Evolutionary conservation across 257 asterid species (phyloP).

Genomic region (Salvia hispanica): DNA sequence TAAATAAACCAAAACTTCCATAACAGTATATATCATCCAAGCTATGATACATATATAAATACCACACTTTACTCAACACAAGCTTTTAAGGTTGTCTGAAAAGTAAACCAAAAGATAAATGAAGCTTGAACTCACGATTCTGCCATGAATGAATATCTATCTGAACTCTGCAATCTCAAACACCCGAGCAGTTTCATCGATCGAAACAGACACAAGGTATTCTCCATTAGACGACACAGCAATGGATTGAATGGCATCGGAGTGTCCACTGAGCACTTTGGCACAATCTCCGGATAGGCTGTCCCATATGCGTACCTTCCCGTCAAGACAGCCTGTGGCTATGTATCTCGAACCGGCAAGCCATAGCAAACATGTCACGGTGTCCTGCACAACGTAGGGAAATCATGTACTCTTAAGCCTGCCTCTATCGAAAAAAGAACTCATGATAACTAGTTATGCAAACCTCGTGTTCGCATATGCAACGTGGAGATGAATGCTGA

Average conservation of each 20-base stretch:
- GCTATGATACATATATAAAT: not conserved
- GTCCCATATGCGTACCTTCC: slow-evolving; percentile 81
- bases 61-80: not conserved
- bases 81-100: not conserved
- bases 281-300: slow-evolving; percentile 75
- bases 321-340: slow-evolving; percentile 76
- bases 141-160: slow-evolving; percentile 16
- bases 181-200: slow-evolving; percentile 78
- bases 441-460: slow-evolving; percentile 4
- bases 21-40: too few relatives aligned
- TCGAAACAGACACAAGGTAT: slow-evolving; percentile 66
- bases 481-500: slow-evolving; percentile 65
- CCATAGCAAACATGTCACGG: slow-evolving; percentile 73
- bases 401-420: too few relatives aligned
- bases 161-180: slow-evolving; percentile 76
- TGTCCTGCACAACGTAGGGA: slow-evolving; percentile 47
- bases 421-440: not conserved
- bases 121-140: not conserved
- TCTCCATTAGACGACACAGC: slow-evolving; percentile 56
- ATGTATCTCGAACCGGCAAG: slow-evolving; percentile 56
- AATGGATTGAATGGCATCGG: slow-evolving; percentile 62
- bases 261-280: slow-evolving; percentile 67
- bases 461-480: slow-evolving; percentile 87
- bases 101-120: not conserved
- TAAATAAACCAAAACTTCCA: too few relatives aligned